Evolutionary conservation across 768 basidiomycete species (phyloP).

Genomic region (Suillus occidentalis): DNA sequence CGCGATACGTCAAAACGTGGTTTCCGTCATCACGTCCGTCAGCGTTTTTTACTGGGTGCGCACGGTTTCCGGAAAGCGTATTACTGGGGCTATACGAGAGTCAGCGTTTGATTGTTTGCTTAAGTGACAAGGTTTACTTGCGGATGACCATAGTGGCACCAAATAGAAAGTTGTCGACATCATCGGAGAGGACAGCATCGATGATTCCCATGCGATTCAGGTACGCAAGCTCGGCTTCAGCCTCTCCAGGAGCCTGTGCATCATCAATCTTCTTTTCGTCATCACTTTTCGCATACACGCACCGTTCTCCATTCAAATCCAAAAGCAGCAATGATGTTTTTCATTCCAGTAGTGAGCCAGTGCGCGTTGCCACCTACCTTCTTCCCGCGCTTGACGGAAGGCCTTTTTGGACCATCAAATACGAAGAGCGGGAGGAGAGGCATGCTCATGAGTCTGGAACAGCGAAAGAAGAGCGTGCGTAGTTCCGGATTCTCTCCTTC

Average conservation of each 20-base stretch:
- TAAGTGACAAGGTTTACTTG: conserved; percentile 51
- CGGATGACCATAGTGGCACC: conserved; percentile 82
- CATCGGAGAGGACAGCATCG: conserved; percentile 89
- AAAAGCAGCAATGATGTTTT: conserved; percentile 74
- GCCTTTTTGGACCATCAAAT: conserved; percentile 87
- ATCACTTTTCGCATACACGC: conserved; percentile 20
- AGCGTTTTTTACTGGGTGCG: conserved; percentile 61
- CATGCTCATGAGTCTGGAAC: conserved; percentile 70
- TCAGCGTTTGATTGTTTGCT: conserved; percentile 8
- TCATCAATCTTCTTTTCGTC: conserved; percentile 29
- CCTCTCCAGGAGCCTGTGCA: conserved; percentile 84
- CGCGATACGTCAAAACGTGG: conserved; percentile 48
- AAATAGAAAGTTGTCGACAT: conserved; percentile 91
- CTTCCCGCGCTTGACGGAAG: conserved; percentile 78
- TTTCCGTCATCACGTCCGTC: conserved; percentile 75
- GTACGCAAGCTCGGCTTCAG: conserved; percentile 91
- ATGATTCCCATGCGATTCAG: conserved; percentile 80
- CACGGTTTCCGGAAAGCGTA: conserved; percentile 69
- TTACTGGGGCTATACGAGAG: conserved; percentile 54
- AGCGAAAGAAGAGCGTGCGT: conserved; percentile 82
- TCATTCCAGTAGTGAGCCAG: conserved; percentile 74
- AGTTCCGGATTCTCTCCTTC: conserved; percentile 89
- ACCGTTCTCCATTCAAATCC: conserved; percentile 78
- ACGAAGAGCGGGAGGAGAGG: conserved; percentile 89
- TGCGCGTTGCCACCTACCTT: conserved; percentile 59